Conservation (phyloP, 139 green algal genomes). For the Eudorina sp. region DNA sequence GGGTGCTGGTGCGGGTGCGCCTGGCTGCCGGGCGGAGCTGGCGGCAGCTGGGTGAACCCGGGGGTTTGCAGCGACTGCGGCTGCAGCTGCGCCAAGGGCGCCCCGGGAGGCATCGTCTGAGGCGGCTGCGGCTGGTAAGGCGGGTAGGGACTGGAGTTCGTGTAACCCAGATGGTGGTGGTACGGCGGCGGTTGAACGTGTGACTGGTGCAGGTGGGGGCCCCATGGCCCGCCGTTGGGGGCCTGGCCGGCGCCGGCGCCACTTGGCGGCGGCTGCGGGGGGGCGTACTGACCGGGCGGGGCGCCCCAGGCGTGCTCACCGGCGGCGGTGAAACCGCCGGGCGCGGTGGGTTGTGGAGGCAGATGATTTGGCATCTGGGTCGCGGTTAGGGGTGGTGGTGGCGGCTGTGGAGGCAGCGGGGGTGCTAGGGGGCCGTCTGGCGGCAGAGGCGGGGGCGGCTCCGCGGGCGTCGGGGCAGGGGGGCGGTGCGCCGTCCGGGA, state of each 20-base stretch:
- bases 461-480: neutral
- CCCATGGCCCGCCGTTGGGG: neutral
- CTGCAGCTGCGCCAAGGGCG: neutral
- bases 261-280: too few relatives aligned
- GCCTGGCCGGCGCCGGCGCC: too few relatives aligned
- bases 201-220: neutral
- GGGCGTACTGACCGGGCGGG: too few relatives aligned
- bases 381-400: neutral
- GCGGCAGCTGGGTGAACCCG: neutral
- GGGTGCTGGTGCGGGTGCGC: neutral
- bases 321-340: too few relatives aligned
- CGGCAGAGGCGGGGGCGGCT: constrained; percentile 6
- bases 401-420: too few relatives aligned
- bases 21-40: too few relatives aligned
- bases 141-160: neutral
- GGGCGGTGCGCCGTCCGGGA: neutral
- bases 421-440: neutral
- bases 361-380: too few relatives aligned
- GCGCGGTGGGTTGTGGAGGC: too few relatives aligned
- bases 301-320: too few relatives aligned
- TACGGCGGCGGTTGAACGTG: neutral
- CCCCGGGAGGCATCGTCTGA: neutral
- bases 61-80: neutral
- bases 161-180: neutral
- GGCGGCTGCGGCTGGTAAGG: neutral